phyloP scores from a whole-genome alignment of 2,329 filamentous ascomycete genomes.

The Cordyceps fumosorosea region DNA sequence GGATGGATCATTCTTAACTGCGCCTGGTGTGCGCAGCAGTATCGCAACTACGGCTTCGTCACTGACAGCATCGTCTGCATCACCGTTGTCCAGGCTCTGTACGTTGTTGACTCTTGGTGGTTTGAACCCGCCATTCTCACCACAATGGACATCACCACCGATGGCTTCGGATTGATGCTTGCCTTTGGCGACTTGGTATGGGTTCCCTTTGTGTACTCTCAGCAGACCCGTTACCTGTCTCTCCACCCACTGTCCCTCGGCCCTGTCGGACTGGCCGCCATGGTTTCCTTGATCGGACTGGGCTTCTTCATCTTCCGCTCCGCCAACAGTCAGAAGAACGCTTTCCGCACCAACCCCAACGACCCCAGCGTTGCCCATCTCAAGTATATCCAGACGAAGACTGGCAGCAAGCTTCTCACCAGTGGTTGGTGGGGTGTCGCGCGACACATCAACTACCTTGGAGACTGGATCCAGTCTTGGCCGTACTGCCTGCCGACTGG shows the following conservation, averaged over 20 bases:
- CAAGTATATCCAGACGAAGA: slow-evolving; percentile 76
- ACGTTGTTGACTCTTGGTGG: slow-evolving; percentile 77
- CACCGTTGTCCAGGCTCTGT: slow-evolving; percentile 69
- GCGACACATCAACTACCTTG: slow-evolving; percentile 91
- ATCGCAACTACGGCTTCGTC: slow-evolving; percentile 73
- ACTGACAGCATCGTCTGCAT: slow-evolving; percentile 82
- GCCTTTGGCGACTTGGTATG: slow-evolving; percentile 87
- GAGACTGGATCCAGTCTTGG: slow-evolving; percentile 93
- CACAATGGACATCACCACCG: slow-evolving; percentile 88
- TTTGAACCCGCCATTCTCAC: slow-evolving; percentile 87
- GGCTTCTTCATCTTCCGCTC: slow-evolving; percentile 92
- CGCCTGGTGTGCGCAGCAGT: slow-evolving; percentile 80
- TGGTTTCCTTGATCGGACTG: slow-evolving; percentile 58
- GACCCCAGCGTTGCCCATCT: slow-evolving; percentile 75
- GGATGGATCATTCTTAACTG: slow-evolving; percentile 84
- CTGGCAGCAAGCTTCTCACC: slow-evolving; percentile 72
- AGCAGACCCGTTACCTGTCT: slow-evolving; percentile 79
- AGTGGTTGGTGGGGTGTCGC: slow-evolving; percentile 92
- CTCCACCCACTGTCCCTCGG: slow-evolving; percentile 78
- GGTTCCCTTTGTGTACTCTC: slow-evolving; percentile 84
- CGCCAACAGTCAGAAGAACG: slow-evolving; percentile 93
- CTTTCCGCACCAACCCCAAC: slow-evolving; percentile 79
- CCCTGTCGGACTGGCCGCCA: slow-evolving; percentile 53
- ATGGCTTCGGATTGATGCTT: slow-evolving; percentile 94
- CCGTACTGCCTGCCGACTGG: slow-evolving; percentile 83